phyloP scores from a whole-genome alignment of 345 rosid species.

The Linum lewisii region DNA sequence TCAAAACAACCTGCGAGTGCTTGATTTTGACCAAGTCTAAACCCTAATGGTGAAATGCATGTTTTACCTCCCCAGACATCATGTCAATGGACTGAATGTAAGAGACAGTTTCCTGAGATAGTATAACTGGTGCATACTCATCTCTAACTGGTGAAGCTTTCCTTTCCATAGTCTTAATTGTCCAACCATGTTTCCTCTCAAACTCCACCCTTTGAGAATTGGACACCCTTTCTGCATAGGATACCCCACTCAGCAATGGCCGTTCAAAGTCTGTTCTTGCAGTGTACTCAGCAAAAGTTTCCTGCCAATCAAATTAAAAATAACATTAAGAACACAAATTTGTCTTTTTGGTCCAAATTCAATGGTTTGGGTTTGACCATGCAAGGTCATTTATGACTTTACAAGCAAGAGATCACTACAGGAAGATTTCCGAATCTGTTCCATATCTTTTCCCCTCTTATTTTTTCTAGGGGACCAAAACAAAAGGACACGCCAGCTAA shows the following conservation, averaged over 20 bases:
- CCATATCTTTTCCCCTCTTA: neutral
- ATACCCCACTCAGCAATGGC: slow-evolving; percentile 91
- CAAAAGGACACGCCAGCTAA: neutral
- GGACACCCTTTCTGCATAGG: slow-evolving; percentile 72
- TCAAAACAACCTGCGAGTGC: neutral
- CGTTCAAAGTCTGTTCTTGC: slow-evolving; percentile 94
- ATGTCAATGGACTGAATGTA: slow-evolving; percentile 88
- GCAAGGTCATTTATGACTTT: neutral
- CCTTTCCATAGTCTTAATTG: slow-evolving; percentile 79
- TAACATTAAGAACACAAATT: too few species aligned
- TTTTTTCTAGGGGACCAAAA: neutral
- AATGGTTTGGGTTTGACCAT: neutral
- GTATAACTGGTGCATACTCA: slow-evolving; percentile 93
- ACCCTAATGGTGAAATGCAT: neutral
- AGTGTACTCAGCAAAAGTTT: slow-evolving; percentile 90
- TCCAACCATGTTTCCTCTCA: slow-evolving; percentile 80
- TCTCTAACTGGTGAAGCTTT: slow-evolving; percentile 83
- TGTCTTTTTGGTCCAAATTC: neutral
- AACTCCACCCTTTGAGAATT: slow-evolving; percentile 62
- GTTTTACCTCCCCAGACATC: slow-evolving; percentile 97
- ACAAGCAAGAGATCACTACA: neutral
- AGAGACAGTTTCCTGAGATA: slow-evolving; percentile 86
- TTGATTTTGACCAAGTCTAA: neutral
- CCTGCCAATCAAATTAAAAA: slow-evolving; percentile 29
- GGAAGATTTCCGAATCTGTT: neutral